A percentile compares a stretch with the other conserved stretches of the same genome.
Conservation (phyloP, 2,329 filamentous ascomycete genomes). For the Aureobasidium sp. region DNA sequence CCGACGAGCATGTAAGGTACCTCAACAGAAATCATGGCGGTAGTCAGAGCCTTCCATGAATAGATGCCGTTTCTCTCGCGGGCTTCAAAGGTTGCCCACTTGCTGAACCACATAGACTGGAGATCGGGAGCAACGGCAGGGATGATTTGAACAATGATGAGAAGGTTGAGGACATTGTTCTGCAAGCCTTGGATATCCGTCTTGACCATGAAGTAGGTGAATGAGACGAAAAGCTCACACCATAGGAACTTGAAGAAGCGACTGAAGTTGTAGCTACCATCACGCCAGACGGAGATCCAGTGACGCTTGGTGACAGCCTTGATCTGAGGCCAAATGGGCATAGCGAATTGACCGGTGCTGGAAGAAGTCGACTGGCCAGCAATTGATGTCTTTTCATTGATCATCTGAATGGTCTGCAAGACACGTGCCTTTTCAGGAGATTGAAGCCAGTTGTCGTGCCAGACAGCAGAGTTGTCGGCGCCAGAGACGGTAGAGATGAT, state of each 20-base stretch:
- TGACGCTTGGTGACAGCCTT: conserved; percentile 3
- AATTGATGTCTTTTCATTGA: not conserved
- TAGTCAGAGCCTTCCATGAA: conserved; percentile 62
- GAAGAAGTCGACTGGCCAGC: not conserved
- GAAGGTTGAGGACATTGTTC: conserved; percentile 7
- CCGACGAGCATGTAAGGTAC: conserved; percentile 55
- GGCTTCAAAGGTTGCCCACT: conserved; percentile 48
- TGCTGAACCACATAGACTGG: conserved; percentile 43
- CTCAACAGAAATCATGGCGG: conserved; percentile 60
- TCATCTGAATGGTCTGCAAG: conserved; percentile 21
- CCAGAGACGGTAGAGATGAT: conserved; percentile 50
- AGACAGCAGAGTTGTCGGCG: conserved; percentile 33
- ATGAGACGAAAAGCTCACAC: conserved; percentile 39
- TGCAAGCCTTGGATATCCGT: conserved; percentile 27
- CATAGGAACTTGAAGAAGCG: conserved; percentile 37
- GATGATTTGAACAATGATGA: conserved; percentile 10
- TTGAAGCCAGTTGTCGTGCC: conserved; percentile 38
- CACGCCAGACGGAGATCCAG: conserved; percentile 11
- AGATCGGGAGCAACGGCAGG: conserved; percentile 9
- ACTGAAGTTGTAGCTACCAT: conserved; percentile 12
- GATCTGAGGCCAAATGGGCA: conserved; percentile 7
- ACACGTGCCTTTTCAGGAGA: conserved; percentile 36
- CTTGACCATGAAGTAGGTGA: conserved; percentile 35
- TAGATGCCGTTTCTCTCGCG: conserved; percentile 50
- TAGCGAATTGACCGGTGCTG: conserved; percentile 1